phyloP scores from a whole-genome alignment of 495 filamentous ascomycete species.

The Pyrenula massariospora region DNA sequence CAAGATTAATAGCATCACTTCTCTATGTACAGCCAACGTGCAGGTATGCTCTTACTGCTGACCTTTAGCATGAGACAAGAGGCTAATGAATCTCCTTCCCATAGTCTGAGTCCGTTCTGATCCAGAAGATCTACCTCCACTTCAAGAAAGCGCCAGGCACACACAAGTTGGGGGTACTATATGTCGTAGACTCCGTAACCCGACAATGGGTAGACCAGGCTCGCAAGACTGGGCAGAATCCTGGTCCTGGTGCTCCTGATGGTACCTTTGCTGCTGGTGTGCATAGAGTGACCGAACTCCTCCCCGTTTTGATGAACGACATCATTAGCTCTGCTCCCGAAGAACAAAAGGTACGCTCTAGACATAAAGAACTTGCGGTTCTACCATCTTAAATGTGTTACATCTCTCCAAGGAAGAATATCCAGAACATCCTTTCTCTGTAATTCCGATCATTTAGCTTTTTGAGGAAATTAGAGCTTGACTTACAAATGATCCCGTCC shows the following conservation, averaged over 20 bases:
- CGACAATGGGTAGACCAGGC: conserved; percentile 97
- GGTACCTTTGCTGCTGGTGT: conserved; percentile 92
- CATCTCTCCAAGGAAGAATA: background rate
- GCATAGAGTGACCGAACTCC: conserved; percentile 88
- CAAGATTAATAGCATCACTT: conserved; percentile 76
- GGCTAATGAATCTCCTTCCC: conserved; percentile 20
- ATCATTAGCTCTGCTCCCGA: conserved; percentile 78
- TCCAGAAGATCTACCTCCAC: conserved; percentile 91
- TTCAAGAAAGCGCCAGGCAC: conserved; percentile 92
- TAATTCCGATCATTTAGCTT: conserved; percentile 7
- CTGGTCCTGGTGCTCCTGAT: conserved; percentile 65
- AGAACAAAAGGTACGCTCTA: conserved; percentile 95
- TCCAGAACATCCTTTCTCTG: conserved; percentile 4
- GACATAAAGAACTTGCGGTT: conserved; percentile 11
- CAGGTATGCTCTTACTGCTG: conserved; percentile 55
- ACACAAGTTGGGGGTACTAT: conserved; percentile 97
- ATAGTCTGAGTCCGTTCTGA: conserved; percentile 88
- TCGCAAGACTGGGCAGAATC: conserved; percentile 67
- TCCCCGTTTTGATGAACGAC: conserved; percentile 91
- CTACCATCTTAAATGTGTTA: background rate
- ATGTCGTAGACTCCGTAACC: conserved; percentile 99
- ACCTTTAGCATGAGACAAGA: background rate
- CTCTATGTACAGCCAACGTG: conserved; percentile 77
- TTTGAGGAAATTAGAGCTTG: conserved; percentile 17
- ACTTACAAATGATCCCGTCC: conserved; percentile 43